Evolutionary conservation across 2,329 filamentous ascomycete species (phyloP).

Genomic region (Aspergillus luchuensis): DNA sequence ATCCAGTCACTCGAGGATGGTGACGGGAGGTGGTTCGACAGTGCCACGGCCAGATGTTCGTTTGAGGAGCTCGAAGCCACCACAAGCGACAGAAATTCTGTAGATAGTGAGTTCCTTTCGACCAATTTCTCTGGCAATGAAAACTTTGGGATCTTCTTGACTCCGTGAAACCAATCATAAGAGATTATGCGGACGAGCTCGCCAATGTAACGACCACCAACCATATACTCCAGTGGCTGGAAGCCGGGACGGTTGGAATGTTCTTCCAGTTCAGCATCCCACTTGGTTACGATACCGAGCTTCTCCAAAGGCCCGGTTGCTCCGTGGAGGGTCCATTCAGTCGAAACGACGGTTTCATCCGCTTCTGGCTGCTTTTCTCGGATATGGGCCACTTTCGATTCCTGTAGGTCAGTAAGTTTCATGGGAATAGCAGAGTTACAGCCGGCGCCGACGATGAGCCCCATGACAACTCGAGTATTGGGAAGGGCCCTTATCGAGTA

Average conservation of each 20-base stretch:
- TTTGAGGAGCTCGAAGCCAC: neutral
- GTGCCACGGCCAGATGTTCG: neutral
- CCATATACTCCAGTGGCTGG: constrained; percentile 79
- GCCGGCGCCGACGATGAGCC: constrained; percentile 74
- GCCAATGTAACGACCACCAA: constrained; percentile 70
- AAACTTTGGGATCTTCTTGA: neutral
- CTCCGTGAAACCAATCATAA: constrained; percentile 59
- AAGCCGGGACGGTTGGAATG: constrained; percentile 69
- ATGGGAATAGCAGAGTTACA: constrained; percentile 76
- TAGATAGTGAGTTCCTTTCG: neutral
- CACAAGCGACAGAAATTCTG: neutral
- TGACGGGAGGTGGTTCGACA: neutral
- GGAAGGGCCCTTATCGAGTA: constrained; percentile 63
- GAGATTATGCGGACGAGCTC: constrained; percentile 71
- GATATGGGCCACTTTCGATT: neutral
- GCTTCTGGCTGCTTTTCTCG: neutral
- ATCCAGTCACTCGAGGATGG: constrained; percentile 41
- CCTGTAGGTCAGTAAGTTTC: constrained; percentile 46
- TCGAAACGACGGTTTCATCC: constrained; percentile 55
- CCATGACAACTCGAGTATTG: constrained; percentile 69
- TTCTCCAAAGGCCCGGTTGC: constrained; percentile 64
- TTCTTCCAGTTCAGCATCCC: constrained; percentile 67
- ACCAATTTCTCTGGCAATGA: neutral
- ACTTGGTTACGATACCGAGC: constrained; percentile 63
- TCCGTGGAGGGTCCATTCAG: constrained; percentile 77